Evolutionary conservation across 2,329 filamentous ascomycete genomes (phyloP).

Genomic region (Pseudopyrenochaeta lycopersici): DNA sequence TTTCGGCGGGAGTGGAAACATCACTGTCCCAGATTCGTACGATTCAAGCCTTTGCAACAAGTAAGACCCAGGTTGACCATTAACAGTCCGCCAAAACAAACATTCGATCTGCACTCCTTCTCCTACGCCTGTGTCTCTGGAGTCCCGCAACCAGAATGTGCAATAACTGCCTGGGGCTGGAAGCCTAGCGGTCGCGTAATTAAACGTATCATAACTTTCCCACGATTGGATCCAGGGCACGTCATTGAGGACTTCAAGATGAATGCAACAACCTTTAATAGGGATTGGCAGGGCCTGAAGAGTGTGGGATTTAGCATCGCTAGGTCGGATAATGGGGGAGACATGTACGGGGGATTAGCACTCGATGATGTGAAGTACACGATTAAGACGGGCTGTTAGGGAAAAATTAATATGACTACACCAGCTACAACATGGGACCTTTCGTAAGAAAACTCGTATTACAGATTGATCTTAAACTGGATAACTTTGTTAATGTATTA

Average conservation of each 20-base stretch:
- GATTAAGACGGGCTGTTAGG: slow-evolving; percentile 8
- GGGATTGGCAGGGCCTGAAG: slow-evolving; percentile 23
- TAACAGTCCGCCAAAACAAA: slow-evolving; percentile 16
- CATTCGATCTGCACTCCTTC: slow-evolving; percentile 25
- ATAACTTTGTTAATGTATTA: too few species aligned
- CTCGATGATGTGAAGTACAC: slow-evolving; percentile 34
- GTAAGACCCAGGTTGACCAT: not conserved
- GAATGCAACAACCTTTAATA: slow-evolving; percentile 24
- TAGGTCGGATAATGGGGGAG: slow-evolving; percentile 27
- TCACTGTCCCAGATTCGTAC: slow-evolving; percentile 23
- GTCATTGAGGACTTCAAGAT: slow-evolving; percentile 26
- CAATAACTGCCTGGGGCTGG: slow-evolving; percentile 30
- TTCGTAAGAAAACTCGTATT: too few species aligned
- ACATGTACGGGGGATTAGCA: slow-evolving; percentile 30
- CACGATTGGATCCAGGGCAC: slow-evolving; percentile 25
- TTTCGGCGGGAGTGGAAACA: slow-evolving; percentile 29
- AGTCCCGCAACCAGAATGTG: slow-evolving; percentile 30
- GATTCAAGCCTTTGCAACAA: not conserved
- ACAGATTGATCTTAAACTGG: too few species aligned
- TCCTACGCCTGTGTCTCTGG: slow-evolving; percentile 28
- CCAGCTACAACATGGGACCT: too few species aligned
- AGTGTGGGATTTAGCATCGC: slow-evolving; percentile 35
- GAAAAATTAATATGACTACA: too few species aligned
- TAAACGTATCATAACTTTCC: slow-evolving; percentile 23
- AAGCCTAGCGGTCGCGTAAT: slow-evolving; percentile 15